A percentile compares a stretch with the other conserved stretches of the same genome.
Conservation (phyloP, 2,329 filamentous ascomycete species). For the Alternaria angustiovoidea region DNA sequence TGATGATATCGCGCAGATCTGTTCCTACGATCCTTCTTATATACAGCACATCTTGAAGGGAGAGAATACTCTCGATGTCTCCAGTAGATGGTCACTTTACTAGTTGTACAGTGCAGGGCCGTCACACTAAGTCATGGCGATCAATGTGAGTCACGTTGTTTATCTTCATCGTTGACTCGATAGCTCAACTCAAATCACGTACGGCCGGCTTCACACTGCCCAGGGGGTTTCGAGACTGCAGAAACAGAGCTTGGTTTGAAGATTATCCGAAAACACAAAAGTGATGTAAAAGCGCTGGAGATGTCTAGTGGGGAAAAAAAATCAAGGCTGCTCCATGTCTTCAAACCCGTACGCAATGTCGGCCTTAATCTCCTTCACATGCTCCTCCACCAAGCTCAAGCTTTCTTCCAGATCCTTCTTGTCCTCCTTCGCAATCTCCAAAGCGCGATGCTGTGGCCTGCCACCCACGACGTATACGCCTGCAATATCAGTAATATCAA, state of each 20-base stretch:
- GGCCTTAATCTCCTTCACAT: slow-evolving; percentile 14
- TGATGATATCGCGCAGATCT: neutral
- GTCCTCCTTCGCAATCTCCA: slow-evolving; percentile 23
- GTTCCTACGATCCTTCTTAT: neutral
- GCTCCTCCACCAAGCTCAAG: slow-evolving; percentile 13
- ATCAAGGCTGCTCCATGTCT: neutral
- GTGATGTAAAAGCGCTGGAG: neutral
- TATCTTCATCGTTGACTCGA: neutral
- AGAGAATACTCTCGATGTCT: neutral
- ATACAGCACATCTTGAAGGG: neutral
- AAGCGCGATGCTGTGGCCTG: slow-evolving; percentile 10
- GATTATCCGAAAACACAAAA: neutral
- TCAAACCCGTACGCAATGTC: slow-evolving; percentile 18
- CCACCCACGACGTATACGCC: slow-evolving; percentile 25
- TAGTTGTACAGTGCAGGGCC: neutral
- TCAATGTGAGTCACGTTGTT: neutral
- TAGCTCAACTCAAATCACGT: neutral
- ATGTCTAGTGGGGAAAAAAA: neutral
- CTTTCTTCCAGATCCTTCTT: slow-evolving; percentile 21
- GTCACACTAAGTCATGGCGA: neutral
- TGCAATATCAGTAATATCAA: slow-evolving; percentile 21
- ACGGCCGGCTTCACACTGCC: neutral
- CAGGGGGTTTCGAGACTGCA: neutral
- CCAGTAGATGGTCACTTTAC: neutral
- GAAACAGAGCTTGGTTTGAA: neutral